Conservation (phyloP, 1,284 basidiomycete genomes). For the Cerrena zonata region DNA sequence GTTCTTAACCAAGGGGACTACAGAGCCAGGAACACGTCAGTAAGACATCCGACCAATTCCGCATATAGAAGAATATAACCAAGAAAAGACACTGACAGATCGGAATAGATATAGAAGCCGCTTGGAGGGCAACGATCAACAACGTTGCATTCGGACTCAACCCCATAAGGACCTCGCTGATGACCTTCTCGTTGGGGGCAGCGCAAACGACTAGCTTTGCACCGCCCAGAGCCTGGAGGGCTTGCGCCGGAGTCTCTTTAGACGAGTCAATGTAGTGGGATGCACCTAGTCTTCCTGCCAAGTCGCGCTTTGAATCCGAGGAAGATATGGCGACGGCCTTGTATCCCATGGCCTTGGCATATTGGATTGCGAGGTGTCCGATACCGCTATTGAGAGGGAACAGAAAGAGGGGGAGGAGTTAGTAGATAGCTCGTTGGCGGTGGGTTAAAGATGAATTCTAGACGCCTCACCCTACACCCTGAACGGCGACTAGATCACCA, state of each 20-base stretch:
- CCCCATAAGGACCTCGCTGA: slow-evolving; percentile 26
- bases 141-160: slow-evolving; percentile 30
- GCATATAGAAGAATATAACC: neutral
- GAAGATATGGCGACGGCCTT: slow-evolving; percentile 11
- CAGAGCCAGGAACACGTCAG: neutral
- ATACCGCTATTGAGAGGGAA: slow-evolving; percentile 2
- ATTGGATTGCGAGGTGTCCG: slow-evolving; percentile 12
- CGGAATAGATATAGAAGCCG: slow-evolving; percentile 6
- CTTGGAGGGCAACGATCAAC: slow-evolving; percentile 16
- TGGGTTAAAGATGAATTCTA: too few species aligned
- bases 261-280: slow-evolving; percentile 16
- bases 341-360: slow-evolving; percentile 11
- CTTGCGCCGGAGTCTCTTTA: slow-evolving; percentile 20
- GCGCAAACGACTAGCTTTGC: slow-evolving; percentile 31
- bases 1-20: slow-evolving; percentile 6
- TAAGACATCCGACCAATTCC: neutral
- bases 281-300: slow-evolving; percentile 19
- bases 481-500: slow-evolving; percentile 31
- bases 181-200: slow-evolving; percentile 27
- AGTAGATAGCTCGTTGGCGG: too few species aligned
- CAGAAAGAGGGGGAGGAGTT: too few species aligned
- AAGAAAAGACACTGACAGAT: slow-evolving; percentile 4
- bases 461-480: slow-evolving; percentile 30
- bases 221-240: slow-evolving; percentile 33
- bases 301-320: slow-evolving; percentile 14